Evolutionary conservation across 306 rosid genomes (phyloP), one percentile per base, ranked within the genome.

Genomic region (Coriaria nepalensis): DNA sequence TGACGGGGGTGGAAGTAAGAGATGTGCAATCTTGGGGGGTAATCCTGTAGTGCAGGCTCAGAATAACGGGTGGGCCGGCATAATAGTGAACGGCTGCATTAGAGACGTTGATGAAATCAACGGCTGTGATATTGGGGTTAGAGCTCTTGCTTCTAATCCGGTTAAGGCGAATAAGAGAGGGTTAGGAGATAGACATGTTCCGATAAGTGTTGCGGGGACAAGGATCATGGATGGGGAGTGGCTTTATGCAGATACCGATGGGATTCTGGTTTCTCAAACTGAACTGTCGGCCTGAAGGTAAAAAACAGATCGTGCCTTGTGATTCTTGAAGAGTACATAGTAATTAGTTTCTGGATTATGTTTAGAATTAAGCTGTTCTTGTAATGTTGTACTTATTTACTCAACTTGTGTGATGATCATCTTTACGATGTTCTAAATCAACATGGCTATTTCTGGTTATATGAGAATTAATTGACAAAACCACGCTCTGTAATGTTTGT

Each of bases 41-140:
- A 92, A 92, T 66, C 96, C 96, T 60, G 98, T 92, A 0, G 98
- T 85, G 29, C 96, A 92, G 67, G 98, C 98, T 50, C 98, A 92
- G 50, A 85, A 92, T 72, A 92, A 85, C 58, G 98, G 98, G 33
- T 92, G 98, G 98, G 82, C 98, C 6, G 98, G 98, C 10, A 92
- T 85, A 56, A 70, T 92, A 45, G 96, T 92, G 43, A 92, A 92
- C 56, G 98, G 98, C 40, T 92, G 98, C 33, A 75, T 92, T 20
- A 76, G 98, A 75, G 98, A 92, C 47, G 98, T 79, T 35, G 98
- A 92, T 57, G 96, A 92, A 73, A 92, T 92, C 43, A 71, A 85
- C 45, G 98, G 98, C 8, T 92, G 98, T 56, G 98, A 92, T 66
- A 82, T 92, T 20, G 98, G 98, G 35, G 98, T 92, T 50, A 70